Evolutionary conservation across 2,329 filamentous ascomycete genomes (phyloP).

Genomic region (Trichoderma citrinoviride): DNA sequence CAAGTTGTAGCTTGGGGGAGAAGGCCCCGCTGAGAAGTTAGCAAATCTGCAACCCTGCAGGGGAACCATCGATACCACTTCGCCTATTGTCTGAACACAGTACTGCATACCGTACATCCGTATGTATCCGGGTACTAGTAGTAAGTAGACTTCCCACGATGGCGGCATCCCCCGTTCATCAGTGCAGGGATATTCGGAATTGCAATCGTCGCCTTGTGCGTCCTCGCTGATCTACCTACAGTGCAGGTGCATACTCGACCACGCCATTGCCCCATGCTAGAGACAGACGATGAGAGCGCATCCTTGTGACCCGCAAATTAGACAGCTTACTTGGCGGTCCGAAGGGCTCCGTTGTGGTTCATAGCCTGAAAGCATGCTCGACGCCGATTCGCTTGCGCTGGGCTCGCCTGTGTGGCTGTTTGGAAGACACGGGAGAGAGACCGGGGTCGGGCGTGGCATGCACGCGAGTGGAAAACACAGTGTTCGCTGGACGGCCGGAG

Average conservation of each 20-base stretch:
- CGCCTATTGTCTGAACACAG: neutral
- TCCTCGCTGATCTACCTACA: neutral
- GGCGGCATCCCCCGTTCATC: conserved; percentile 1
- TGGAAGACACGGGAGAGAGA: conserved; percentile 1
- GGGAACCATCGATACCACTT: neutral
- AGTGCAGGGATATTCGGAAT: conserved; percentile 4
- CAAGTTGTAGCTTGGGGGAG: neutral
- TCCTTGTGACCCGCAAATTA: neutral
- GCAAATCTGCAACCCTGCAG: neutral
- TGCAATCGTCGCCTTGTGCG: conserved; percentile 12
- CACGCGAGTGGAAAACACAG: neutral
- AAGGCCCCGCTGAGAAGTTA: neutral
- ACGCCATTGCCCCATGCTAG: neutral
- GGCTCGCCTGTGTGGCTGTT: neutral
- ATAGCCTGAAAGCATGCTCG: conserved; percentile 15
- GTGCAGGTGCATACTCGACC: neutral
- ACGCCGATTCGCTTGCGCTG: neutral
- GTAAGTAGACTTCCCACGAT: neutral
- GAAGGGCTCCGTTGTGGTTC: neutral
- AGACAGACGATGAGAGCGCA: neutral
- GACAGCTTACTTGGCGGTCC: neutral
- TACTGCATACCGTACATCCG: neutral
- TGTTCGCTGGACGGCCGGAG: neutral
- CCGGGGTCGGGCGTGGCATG: neutral
- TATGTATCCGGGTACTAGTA: neutral